A percentile compares a stretch with the other conserved stretches of the same genome.
Evolutionary conservation across 371 early-diverging fungal species (phyloP).

Genomic region (Mucor indicus): DNA sequence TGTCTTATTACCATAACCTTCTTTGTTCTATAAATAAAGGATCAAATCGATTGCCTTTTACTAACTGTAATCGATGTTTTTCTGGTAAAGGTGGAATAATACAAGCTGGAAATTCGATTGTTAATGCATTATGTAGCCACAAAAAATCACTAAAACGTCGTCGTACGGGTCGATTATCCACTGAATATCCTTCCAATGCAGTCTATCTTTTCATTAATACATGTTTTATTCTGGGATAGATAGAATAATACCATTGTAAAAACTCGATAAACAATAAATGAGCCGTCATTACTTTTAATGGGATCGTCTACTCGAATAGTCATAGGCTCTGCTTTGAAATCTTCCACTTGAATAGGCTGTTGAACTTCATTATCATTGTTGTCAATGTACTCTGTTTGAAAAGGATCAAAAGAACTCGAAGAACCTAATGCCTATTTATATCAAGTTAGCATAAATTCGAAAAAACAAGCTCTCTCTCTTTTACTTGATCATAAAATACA

Average conservation of each 20-base stretch:
- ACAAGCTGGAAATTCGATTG: conserved; percentile 70
- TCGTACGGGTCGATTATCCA: conserved; percentile 54
- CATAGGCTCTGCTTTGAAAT: conserved; percentile 26
- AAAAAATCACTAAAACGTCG: conserved; percentile 93
- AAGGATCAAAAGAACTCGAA: conserved; percentile 15
- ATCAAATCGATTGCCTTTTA: conserved; percentile 93
- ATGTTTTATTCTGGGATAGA: not conserved
- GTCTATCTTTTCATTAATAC: conserved; percentile 38
- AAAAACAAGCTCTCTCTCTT: no score
- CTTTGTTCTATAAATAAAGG: conserved; percentile 86
- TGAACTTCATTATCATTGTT: not conserved
- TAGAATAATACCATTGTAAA: conserved; percentile 24
- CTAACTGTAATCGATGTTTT: conserved; percentile 88
- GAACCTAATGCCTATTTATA: conserved; percentile 13
- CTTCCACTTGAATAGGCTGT: not conserved
- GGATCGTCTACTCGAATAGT: conserved; percentile 70
- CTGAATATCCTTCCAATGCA: conserved; percentile 47
- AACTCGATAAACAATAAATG: conserved; percentile 25
- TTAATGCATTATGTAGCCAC: conserved; percentile 77
- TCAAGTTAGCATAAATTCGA: not conserved
- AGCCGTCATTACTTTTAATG: conserved; percentile 59
- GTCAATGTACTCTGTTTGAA: conserved; percentile 5
- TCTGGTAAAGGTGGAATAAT: conserved; percentile 92
- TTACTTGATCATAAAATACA: conserved; percentile 9
- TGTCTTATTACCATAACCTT: conserved; percentile 63